Base-by-base conservation (phyloP, 306 rosid genomes). In the Prunus padus region DNA sequence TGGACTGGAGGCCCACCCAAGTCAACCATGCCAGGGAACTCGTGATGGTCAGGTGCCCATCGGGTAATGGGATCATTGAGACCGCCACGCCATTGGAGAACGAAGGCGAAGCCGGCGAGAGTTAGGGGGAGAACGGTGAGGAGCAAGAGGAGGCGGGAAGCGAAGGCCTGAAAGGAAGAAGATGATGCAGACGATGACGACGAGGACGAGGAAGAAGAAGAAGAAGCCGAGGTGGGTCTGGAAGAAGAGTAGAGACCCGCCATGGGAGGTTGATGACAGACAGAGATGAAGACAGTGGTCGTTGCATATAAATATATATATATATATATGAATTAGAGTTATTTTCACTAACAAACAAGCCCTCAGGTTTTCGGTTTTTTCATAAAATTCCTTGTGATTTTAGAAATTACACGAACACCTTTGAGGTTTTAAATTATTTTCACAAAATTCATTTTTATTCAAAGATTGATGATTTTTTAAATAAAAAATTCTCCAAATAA, bases 81-180 rank as follows among this genome's bases (percentile, higher is more conserved):
- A 4, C 96, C 97, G 10, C 97, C 98, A 2, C 96, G 97, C 97
- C 97, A 91, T 89, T 91, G 97, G 73, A 93, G 96, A 68, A 93
- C 1, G 84, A 93, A 93, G 23, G 98, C 97, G 44, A 93, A 79
- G 82, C 79, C 61, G 28, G 98, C 98, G 18, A 93, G 91, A 62
- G 91, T 80, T 44, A 91, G 82, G 0, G 91, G 96, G 5, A 91
- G 91, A 19, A 93, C 22, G 13, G 97, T 91, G 3, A 91, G 79
- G 30, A 93, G 85, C 4, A 91, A 54, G 49, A 91, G 82, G 15
- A 93, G 65, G 22, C 96, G 92, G 0, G 96, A 86, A 25, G 85
- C 72, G 75, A 82, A 79, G 56, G 42, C 44, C 66, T 77, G 84
- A 4, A 72, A 65, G n/a, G 87, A 82, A 55, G 84, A 76, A 0